Conservation (phyloP, 2,329 filamentous ascomycete species). For the Trichoderma aggressivum region DNA sequence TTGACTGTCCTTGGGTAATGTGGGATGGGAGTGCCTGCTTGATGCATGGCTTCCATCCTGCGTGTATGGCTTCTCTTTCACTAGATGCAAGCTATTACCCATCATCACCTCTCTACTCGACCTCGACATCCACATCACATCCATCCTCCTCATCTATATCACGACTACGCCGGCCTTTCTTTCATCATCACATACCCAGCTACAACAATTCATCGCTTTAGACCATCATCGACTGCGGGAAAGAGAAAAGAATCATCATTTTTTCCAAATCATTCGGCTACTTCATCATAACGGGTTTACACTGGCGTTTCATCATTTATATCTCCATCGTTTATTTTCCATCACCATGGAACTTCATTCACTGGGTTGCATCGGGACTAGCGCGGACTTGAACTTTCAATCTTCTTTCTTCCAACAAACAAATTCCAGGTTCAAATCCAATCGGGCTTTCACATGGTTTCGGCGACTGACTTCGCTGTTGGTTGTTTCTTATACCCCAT, state of each 20-base stretch:
- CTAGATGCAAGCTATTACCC: neutral
- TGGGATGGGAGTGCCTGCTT: neutral
- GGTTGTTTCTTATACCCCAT: conserved; percentile 2
- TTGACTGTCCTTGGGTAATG: neutral
- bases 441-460: neutral
- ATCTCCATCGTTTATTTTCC: neutral
- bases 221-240: conserved; percentile 7
- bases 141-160: neutral
- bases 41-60: neutral
- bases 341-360: conserved; percentile 5
- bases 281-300: conserved; percentile 5
- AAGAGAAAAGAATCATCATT: conserved; percentile 7
- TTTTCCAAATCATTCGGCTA: neutral
- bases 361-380: conserved; percentile 13
- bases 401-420: neutral
- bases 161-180: neutral
- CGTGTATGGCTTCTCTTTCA: neutral
- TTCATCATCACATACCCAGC: neutral
- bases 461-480: neutral
- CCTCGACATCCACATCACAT: neutral
- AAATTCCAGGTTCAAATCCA: neutral
- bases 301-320: conserved; percentile 1
- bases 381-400: conserved; percentile 3
- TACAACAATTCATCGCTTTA: conserved; percentile 4
- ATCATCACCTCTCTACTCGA: neutral